phyloP scores from a whole-genome alignment of 2,329 filamentous ascomycete species.

The Plenodomus biglobosus region DNA sequence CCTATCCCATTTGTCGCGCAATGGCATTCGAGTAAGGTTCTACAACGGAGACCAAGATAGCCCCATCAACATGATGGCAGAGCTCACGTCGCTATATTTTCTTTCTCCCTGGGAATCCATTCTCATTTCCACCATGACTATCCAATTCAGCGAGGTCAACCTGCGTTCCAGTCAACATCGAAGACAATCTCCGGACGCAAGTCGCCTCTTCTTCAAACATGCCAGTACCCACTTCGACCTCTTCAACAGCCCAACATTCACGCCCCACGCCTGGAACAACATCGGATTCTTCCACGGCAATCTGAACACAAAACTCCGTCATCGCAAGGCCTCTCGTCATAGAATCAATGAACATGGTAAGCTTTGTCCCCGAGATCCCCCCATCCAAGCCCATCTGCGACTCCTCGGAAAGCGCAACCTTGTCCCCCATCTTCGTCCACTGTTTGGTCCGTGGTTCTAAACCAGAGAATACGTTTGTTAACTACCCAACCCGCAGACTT shows the following conservation, averaged over 20 bases:
- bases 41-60: conserved; percentile 1
- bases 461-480: neutral
- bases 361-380: too few relatives aligned
- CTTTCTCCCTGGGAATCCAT: conserved; percentile 2
- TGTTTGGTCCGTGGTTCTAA: neutral
- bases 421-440: neutral
- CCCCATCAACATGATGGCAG: conserved; percentile 6
- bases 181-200: neutral
- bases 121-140: neutral
- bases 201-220: conserved; percentile 10
- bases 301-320: neutral
- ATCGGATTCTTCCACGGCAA: conserved; percentile 12
- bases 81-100: conserved; percentile 2
- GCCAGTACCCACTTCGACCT: conserved; percentile 7
- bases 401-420: neutral
- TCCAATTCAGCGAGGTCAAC: conserved; percentile 5
- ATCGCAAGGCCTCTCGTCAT: too few relatives aligned
- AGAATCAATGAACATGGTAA: too few relatives aligned
- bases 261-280: conserved; percentile 2
- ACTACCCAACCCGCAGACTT: neutral
- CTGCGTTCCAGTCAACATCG: conserved; percentile 1
- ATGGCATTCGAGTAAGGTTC: conserved; percentile 7
- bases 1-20: conserved; percentile 2
- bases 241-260: conserved; percentile 12
- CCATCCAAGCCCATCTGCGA: too few relatives aligned